Conservation (phyloP, 371 early-diverging fungal genomes). For the Haplosporangium sp. region DNA sequence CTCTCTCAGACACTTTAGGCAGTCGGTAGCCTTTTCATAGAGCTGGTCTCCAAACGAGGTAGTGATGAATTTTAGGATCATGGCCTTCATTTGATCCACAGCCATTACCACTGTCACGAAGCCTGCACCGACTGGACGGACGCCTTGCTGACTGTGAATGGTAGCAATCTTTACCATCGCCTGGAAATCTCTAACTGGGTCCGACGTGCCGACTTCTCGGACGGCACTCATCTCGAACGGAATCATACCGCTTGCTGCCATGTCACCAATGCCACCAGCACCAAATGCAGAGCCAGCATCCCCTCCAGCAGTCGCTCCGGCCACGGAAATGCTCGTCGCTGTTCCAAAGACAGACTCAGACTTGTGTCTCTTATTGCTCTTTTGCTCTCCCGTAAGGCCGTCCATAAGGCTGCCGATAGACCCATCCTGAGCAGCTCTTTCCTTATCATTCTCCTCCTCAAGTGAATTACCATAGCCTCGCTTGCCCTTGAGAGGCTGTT, state of each 20-base stretch:
- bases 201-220: constrained; percentile 60
- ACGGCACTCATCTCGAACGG: constrained; percentile 55
- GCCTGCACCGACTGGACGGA: constrained; percentile 47
- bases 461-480: constrained; percentile 41
- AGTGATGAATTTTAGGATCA: constrained; percentile 60
- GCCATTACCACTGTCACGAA: constrained; percentile 56
- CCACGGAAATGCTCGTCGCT: constrained; percentile 26
- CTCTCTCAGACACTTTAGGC: constrained; percentile 62
- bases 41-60: constrained; percentile 67
- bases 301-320: constrained; percentile 14
- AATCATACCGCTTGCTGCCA: constrained; percentile 49
- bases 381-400: constrained; percentile 11
- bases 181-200: constrained; percentile 72
- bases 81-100: constrained; percentile 65
- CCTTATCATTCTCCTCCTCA: constrained; percentile 31
- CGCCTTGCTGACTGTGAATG: constrained; percentile 45
- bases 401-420: constrained; percentile 24
- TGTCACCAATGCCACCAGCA: constrained; percentile 9
- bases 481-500: constrained; percentile 25
- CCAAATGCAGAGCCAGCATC: constrained; percentile 16
- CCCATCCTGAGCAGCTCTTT: constrained; percentile 2
- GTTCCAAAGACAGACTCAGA: constrained; percentile 53
- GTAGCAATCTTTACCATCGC: constrained; percentile 60
- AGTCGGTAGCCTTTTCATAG: constrained; percentile 63
- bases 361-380: constrained; percentile 38